These are phyloP conservation scores for Pichia sp. DNA, from an alignment of 1,139 yeast species.

Conservation along the genomic window DNA sequence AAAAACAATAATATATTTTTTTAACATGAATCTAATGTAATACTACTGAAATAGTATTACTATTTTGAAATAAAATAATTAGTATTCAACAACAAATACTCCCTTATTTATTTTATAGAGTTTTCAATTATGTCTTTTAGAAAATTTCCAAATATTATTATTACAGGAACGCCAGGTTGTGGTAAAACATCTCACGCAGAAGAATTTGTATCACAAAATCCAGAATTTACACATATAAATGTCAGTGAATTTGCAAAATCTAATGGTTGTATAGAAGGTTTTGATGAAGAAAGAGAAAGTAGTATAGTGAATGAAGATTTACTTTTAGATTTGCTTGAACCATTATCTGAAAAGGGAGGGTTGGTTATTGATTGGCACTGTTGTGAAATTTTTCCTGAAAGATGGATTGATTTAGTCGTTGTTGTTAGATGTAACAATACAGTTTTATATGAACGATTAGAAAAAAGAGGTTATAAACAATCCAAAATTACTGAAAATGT, in stretches of 20 bases:
- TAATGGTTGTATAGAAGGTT: conserved; percentile 71
- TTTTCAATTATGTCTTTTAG: conserved; percentile 31
- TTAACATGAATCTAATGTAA: no score
- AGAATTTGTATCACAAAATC: conserved; percentile 38
- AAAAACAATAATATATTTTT: background rate
- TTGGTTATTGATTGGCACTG: conserved; percentile 93
- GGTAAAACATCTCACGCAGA: conserved; percentile 89
- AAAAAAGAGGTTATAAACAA: conserved; percentile 68
- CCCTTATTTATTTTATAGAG: no score
- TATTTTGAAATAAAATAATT: no score
- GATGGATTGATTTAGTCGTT: conserved; percentile 85
- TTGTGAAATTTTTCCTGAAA: conserved; percentile 90
- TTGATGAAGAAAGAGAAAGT: conserved; percentile 78
- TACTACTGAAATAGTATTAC: no score
- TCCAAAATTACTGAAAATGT: conserved; percentile 83
- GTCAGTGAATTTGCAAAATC: conserved; percentile 82
- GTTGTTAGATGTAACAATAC: conserved; percentile 78
- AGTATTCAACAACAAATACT: no score
- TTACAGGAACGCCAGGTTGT: conserved; percentile 98
- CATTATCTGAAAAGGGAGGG: conserved; percentile 78
- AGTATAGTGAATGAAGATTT: conserved; percentile 91
- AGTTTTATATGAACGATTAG: conserved; percentile 65
- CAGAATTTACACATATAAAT: conserved; percentile 48
- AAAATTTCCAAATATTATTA: conserved; percentile 67
- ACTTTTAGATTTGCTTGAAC: conserved; percentile 74